These are phyloP conservation scores for Xylariaceae sp. DNA, from an alignment of 2,329 filamentous ascomycete genomes.

Conservation along the genomic window DNA sequence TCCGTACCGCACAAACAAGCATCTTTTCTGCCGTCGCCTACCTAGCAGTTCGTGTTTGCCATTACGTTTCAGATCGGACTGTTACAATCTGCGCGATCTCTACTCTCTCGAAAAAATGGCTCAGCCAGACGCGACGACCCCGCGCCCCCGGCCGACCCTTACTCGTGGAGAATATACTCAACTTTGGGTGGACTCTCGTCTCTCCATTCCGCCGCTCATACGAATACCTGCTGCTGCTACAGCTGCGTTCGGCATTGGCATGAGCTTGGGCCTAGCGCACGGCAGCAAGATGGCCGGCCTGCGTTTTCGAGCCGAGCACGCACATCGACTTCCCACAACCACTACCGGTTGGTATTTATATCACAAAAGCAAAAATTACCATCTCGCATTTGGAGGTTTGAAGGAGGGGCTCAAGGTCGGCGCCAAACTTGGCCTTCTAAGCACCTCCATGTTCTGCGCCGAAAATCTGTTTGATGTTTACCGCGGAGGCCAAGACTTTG, in stretches of 20 bases:
- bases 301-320: conserved; percentile 91
- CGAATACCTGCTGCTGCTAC: conserved; percentile 63
- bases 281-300: conserved; percentile 71
- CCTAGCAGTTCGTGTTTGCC: background rate
- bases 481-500: conserved; percentile 65
- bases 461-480: conserved; percentile 82
- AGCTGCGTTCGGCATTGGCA: conserved; percentile 63
- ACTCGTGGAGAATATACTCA: conserved; percentile 34
- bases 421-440: conserved; percentile 65
- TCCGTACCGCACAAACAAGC: background rate
- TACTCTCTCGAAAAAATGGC: conserved; percentile 18
- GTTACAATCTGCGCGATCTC: background rate
- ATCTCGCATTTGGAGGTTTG: conserved; percentile 71
- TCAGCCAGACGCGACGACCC: conserved; percentile 5
- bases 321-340: conserved; percentile 81
- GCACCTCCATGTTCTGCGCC: conserved; percentile 69
- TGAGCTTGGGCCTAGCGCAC: conserved; percentile 65
- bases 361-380: conserved; percentile 96
- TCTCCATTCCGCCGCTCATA: conserved; percentile 59
- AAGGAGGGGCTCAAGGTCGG: conserved; percentile 76
- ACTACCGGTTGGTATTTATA: conserved; percentile 96
- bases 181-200: conserved; percentile 41
- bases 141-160: conserved; percentile 18
- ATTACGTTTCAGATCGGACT: background rate
- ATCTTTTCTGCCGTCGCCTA: background rate